Evolutionary conservation across 2,329 filamentous ascomycete species (phyloP), one percentile per base, ranked within the genome.

Genomic region (Pochonia chlamydosporia): DNA sequence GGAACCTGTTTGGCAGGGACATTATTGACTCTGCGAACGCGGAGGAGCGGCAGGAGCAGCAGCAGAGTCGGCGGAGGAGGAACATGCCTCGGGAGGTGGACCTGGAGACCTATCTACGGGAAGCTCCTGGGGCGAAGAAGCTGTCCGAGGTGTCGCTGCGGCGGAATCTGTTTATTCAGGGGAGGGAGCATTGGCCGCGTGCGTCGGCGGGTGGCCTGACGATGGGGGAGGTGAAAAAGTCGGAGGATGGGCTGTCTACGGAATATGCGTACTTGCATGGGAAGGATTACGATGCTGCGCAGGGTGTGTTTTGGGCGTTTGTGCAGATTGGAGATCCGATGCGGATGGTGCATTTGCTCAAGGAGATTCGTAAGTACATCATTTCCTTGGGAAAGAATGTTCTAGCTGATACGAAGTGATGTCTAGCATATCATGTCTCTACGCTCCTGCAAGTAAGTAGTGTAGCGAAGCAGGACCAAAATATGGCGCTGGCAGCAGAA

Each of bases 401-500:
- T n/a, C n/a, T n/a, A 30, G 31, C 5, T 3, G 78, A 81, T 52
- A 73, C 13, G 33, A 18, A 75, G 55, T 83, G 89, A 57, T 87
- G 64, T 72, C 59, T 60, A 80, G 77, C 92, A 3, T 97, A 96
- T 63, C 91, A 97, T 62, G 85, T 97, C 55, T 93, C 89, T 2
- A 91, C 89, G 2, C 78, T 97, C n/a, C 82, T 97, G 20, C 91
- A 96, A 63, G 90, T 95, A 24, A 95, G 89, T 52, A 89, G 89
- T 62, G 87, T 97, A 43, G 90, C 90, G 11, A 92, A 93, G 63
- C 87, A 96, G 55, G 89, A 96, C 61, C 82, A 89, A 45, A 93
- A 97, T 61, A 85, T 90, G 63, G 82, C 91, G 1, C 79, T 93
- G 4, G 84, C 92, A 0, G 85, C 89, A 3, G 91, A 97, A 58